Conservation (phyloP, 2,329 filamentous ascomycete species). For the Aspergillus sp. region DNA sequence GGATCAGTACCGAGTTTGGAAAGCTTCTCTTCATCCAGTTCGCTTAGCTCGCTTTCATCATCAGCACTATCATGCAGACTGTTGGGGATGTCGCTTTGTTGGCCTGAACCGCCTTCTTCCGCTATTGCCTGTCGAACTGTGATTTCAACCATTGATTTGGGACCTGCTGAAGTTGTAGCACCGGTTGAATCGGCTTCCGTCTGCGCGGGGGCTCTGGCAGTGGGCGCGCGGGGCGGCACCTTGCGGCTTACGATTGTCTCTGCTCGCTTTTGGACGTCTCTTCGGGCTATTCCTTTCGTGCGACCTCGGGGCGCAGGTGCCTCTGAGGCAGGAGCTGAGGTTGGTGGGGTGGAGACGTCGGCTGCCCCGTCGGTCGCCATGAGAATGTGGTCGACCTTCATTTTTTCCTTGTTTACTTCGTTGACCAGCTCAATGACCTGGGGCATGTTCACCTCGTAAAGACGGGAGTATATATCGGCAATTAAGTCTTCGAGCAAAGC, state of each 20-base stretch:
- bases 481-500: conserved; percentile 89
- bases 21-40: conserved; percentile 49
- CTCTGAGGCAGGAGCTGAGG: conserved; percentile 33
- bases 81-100: conserved; percentile 54
- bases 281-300: conserved; percentile 59
- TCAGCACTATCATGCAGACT: conserved; percentile 67
- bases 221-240: conserved; percentile 29
- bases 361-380: conserved; percentile 36
- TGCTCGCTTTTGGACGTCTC: conserved; percentile 59
- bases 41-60: conserved; percentile 69
- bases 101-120: conserved; percentile 44
- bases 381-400: conserved; percentile 49
- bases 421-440: conserved; percentile 40
- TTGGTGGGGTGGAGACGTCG: conserved; percentile 30
- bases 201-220: conserved; percentile 22
- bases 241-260: conserved; percentile 54
- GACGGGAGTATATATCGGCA: conserved; percentile 77
- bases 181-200: conserved; percentile 25
- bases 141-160: conserved; percentile 9
- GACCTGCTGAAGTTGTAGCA: conserved; percentile 45
- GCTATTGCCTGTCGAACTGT: conserved; percentile 25
- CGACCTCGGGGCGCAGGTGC: conserved; percentile 39
- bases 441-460: conserved; percentile 41
- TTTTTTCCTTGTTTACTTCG: conserved; percentile 48
- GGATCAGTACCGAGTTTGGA: conserved; percentile 26